A percentile compares a stretch with the other conserved stretches of the same genome.
Conservation (phyloP, 2,329 filamentous ascomycete species). For the Colletotrichum lindemuthianum region DNA sequence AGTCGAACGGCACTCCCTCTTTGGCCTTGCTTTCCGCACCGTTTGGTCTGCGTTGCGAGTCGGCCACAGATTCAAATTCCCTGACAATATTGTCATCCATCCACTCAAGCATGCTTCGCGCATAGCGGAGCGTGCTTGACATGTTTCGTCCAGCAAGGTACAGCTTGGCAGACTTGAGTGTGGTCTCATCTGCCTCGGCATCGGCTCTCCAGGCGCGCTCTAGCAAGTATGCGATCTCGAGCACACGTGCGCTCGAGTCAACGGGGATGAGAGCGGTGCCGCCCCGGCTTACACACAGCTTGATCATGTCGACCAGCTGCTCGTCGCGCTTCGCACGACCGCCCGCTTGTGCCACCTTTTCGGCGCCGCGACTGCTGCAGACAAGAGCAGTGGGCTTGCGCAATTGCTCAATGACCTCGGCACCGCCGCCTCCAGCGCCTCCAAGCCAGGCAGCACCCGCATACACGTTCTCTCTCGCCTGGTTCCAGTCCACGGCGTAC, state of each 20-base stretch:
- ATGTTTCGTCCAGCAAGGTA: slow-evolving; percentile 89
- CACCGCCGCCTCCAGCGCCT: slow-evolving; percentile 80
- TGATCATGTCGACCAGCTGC: slow-evolving; percentile 84
- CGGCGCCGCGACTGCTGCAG: slow-evolving; percentile 86
- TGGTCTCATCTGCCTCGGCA: slow-evolving; percentile 60
- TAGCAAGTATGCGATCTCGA: slow-evolving; percentile 91
- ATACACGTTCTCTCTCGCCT: slow-evolving; percentile 94
- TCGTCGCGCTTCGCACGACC: slow-evolving; percentile 87
- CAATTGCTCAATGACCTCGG: slow-evolving; percentile 92
- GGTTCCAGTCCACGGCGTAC: slow-evolving; percentile 98
- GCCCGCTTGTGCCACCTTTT: slow-evolving; percentile 74
- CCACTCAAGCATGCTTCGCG: slow-evolving; percentile 97
- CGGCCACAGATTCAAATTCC: slow-evolving; percentile 82
- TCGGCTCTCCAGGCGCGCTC: slow-evolving; percentile 90
- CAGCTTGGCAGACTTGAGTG: slow-evolving; percentile 66
- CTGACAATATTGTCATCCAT: slow-evolving; percentile 97
- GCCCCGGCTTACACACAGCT: slow-evolving; percentile 78
- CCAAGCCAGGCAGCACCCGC: slow-evolving; percentile 94
- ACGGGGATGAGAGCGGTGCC: slow-evolving; percentile 94
- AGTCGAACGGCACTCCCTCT: slow-evolving; percentile 83
- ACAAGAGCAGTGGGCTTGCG: slow-evolving; percentile 93
- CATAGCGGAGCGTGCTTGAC: slow-evolving; percentile 88
- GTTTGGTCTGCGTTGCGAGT: slow-evolving; percentile 58
- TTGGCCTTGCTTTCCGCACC: slow-evolving; percentile 60
- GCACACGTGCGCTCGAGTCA: slow-evolving; percentile 92